phyloP scores from a whole-genome alignment of 306 rosid species.

The Cucumis sativus region DNA sequence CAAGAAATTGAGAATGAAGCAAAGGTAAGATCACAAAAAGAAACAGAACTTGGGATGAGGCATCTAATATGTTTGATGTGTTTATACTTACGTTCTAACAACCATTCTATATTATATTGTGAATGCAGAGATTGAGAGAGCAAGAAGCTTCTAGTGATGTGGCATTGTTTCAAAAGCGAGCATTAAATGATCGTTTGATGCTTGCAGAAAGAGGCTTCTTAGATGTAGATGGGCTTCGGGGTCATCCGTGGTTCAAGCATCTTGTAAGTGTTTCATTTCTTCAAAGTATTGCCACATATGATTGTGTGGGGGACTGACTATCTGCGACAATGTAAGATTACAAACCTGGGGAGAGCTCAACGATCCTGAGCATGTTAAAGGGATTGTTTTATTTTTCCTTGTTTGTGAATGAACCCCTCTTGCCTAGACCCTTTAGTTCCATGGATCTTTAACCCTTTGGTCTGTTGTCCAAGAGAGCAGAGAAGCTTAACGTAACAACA shows the following conservation, averaged over 20 bases:
- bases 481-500: neutral
- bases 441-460: neutral
- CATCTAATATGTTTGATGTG: neutral
- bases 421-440: neutral
- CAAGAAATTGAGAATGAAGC: conserved; percentile 50
- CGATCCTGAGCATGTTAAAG: neutral
- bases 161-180: conserved; percentile 40
- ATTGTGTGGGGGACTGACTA: neutral
- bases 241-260: conserved; percentile 77
- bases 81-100: neutral
- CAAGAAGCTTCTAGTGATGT: conserved; percentile 24
- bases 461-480: neutral
- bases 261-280: conserved; percentile 43
- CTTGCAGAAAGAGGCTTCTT: conserved; percentile 69
- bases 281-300: neutral
- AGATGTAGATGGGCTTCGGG: conserved; percentile 54
- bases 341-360: neutral
- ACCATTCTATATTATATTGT: neutral
- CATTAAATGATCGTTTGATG: conserved; percentile 64
- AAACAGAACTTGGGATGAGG: neutral
- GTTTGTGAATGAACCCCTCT: neutral
- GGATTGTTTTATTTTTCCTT: neutral
- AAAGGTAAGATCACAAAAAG: conserved; percentile 26
- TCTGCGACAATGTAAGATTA: neutral
- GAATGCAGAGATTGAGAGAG: conserved; percentile 37